A percentile compares a stretch with the other conserved stretches of the same genome.
Conservation (phyloP, 805 yeast genomes). For the Sugiyamaella smithiae region DNA sequence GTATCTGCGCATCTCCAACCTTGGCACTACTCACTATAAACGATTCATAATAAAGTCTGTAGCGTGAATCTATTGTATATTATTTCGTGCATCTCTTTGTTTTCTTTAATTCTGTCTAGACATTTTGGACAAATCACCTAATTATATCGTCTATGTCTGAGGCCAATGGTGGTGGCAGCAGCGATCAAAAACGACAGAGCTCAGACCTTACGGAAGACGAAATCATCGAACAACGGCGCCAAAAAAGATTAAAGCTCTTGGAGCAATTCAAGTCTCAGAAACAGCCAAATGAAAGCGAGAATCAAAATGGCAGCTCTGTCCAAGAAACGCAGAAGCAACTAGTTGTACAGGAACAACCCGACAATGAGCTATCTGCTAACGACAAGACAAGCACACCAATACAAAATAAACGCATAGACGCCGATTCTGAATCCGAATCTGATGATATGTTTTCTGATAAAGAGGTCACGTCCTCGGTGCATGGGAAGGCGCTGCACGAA, state of each 20-base stretch:
- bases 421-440: no score
- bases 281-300: neutral
- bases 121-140: neutral
- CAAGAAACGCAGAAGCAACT: no score
- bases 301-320: no score
- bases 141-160: neutral
- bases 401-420: neutral
- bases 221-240: constrained; percentile 23
- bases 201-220: constrained; percentile 25
- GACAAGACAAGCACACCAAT: no score
- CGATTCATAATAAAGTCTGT: neutral
- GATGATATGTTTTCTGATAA: constrained; percentile 31
- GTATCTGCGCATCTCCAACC: no score
- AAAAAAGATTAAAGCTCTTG: constrained; percentile 21
- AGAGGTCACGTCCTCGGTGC: neutral
- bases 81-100: neutral
- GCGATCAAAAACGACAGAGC: neutral
- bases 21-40: no score
- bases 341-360: neutral
- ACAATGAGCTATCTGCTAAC: constrained; percentile 3
- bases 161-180: neutral
- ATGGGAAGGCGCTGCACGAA: constrained; percentile 19
- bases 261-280: constrained; percentile 10
- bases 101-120: neutral
- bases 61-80: neutral